Conservation (phyloP, 441 rosid species). For the Metrosideros polymorpha region DNA sequence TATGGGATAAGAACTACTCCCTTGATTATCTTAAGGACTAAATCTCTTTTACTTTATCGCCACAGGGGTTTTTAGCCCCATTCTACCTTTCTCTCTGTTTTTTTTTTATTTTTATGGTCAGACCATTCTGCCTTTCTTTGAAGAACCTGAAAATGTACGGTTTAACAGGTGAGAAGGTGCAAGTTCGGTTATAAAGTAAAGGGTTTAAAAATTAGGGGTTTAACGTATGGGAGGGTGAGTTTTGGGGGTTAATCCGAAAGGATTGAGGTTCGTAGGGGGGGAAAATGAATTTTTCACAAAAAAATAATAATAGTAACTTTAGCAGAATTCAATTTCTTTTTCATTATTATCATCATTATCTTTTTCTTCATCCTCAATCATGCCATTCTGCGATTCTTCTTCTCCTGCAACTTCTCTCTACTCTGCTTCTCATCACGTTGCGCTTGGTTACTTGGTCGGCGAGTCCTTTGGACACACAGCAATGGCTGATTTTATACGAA, state of each 20-base stretch:
- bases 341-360: not conserved
- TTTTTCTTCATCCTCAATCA: not conserved
- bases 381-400: not conserved
- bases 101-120: no score
- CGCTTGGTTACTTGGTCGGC: not conserved
- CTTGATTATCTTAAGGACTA: no score
- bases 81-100: no score
- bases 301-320: accelerated
- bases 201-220: no score
- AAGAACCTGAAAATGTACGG: no score
- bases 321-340: no score
- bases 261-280: not conserved
- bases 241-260: not conserved
- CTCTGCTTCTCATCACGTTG: not conserved
- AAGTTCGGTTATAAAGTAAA: not conserved
- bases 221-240: not conserved
- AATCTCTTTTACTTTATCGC: no score
- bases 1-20: no score
- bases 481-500: not conserved
- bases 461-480: not conserved
- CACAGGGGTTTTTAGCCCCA: no score
- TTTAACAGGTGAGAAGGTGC: not conserved
- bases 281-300: not conserved
- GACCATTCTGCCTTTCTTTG: no score
- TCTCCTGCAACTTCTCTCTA: not conserved